A percentile compares a stretch with the other conserved stretches of the same genome.
phyloP scores from a whole-genome alignment of 2,329 filamentous ascomycete genomes.

The Didymella exigua region DNA sequence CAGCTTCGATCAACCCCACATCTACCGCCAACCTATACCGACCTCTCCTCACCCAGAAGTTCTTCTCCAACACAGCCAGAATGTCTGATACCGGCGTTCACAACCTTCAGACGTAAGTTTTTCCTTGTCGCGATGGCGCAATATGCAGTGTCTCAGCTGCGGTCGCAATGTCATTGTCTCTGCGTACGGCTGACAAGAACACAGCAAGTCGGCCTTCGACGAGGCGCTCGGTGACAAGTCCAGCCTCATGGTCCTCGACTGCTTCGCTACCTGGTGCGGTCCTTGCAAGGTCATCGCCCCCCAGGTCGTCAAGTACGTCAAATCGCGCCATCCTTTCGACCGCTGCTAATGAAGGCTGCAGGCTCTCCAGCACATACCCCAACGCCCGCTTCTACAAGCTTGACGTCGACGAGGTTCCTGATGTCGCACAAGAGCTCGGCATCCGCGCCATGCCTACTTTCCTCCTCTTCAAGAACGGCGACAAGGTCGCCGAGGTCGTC shows the following conservation, averaged over 20 bases:
- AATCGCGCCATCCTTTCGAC: neutral
- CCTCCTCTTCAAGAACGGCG: slow-evolving; percentile 78
- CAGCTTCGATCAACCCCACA: slow-evolving; percentile 39
- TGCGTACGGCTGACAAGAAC: slow-evolving; percentile 11
- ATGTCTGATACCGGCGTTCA: slow-evolving; percentile 56
- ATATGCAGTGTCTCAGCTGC: slow-evolving; percentile 4
- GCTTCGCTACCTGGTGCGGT: slow-evolving; percentile 89
- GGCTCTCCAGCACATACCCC: slow-evolving; percentile 65
- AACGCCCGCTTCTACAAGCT: slow-evolving; percentile 81
- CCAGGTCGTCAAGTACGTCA: slow-evolving; percentile 66
- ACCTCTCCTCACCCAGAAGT: slow-evolving; percentile 41
- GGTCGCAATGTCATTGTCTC: slow-evolving; percentile 21
- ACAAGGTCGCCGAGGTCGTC: slow-evolving; percentile 74
- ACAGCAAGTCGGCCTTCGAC: slow-evolving; percentile 66
- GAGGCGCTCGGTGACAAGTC: slow-evolving; percentile 58
- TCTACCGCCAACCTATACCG: slow-evolving; percentile 40
- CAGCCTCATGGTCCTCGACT: slow-evolving; percentile 78
- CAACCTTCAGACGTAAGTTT: slow-evolving; percentile 54
- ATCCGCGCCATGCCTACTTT: slow-evolving; percentile 95
- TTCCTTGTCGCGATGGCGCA: slow-evolving; percentile 2
- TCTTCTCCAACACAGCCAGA: slow-evolving; percentile 51
- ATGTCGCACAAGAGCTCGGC: slow-evolving; percentile 75
- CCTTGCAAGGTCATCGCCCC: slow-evolving; percentile 93
- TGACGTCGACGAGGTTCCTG: slow-evolving; percentile 82
- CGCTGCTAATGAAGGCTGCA: slow-evolving; percentile 40